Evolutionary conservation across 1,139 yeast genomes (phyloP).

Genomic region (Pichia sp.): DNA sequence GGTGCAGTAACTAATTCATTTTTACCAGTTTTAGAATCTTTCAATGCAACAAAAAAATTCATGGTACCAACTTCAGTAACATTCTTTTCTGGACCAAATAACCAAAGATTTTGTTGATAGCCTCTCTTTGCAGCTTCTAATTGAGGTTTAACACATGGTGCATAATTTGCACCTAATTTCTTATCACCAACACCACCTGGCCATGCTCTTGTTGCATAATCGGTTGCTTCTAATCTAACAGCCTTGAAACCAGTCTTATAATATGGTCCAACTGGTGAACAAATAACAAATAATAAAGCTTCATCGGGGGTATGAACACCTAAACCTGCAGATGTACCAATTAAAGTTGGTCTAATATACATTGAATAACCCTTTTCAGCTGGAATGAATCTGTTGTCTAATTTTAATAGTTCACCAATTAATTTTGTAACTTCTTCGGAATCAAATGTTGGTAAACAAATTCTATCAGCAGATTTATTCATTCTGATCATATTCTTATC

Average conservation of each 20-base stretch:
- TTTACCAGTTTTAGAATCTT: conserved; percentile 62
- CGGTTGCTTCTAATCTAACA: conserved; percentile 87
- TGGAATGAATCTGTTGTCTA: conserved; percentile 78
- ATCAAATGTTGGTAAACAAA: conserved; percentile 82
- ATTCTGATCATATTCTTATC: conserved; percentile 87
- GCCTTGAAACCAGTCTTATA: conserved; percentile 90
- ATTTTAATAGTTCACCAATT: conserved; percentile 63
- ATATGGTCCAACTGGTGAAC: conserved; percentile 95
- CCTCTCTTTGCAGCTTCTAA: conserved; percentile 82
- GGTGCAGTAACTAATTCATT: conserved; percentile 95
- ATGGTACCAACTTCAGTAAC: conserved; percentile 97
- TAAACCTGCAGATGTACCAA: conserved; percentile 81
- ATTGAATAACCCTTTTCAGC: conserved; percentile 80
- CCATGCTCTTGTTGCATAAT: conserved; percentile 95
- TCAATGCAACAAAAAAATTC: conserved; percentile 86
- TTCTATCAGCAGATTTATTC: conserved; percentile 81
- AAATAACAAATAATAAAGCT: conserved; percentile 78
- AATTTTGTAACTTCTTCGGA: conserved; percentile 66
- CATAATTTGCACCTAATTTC: conserved; percentile 96
- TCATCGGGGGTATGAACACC: conserved; percentile 79
- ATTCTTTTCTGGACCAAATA: conserved; percentile 83
- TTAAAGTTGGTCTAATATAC: conserved; percentile 89
- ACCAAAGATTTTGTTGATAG: conserved; percentile 92
- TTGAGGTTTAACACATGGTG: conserved; percentile 90
- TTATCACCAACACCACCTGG: conserved; percentile 97